Evolutionary conservation across 805 yeast genomes (phyloP), one percentile per base, ranked within the genome.

Genomic region (Kodamaea restingae): DNA sequence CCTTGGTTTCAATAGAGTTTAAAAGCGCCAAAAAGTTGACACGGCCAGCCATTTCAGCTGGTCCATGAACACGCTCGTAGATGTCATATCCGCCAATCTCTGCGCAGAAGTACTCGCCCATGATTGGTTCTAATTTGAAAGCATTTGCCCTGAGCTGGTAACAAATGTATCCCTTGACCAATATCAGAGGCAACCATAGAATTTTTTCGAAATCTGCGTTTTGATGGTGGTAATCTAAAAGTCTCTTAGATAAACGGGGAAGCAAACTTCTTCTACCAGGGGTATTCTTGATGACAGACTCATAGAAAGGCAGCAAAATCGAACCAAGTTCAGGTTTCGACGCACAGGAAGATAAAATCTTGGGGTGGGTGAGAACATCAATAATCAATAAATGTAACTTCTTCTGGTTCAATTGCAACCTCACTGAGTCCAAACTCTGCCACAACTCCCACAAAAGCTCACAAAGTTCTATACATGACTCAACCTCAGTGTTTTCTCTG

Each of bases 211-310:
- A 75, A 2, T 45, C 44, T 0, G 43, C 48, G 1, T 55, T 42
- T 37, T 60, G 48, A 0, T 46, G 32, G 49, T 78, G 79, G 47
- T 67, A 80, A 4, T 55, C 48, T 4, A 70, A 63, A 3, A 88
- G 47, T 4, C 64, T 53, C 18, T 56, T 56, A 7, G 84, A 67
- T 8, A 88, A 54, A 1, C 70, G 49, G 0, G 95, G 90, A 17
- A 87, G 58, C 6, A 88, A 60, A 2, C 84, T 71, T 47, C 95
- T 76, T 57, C 95, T 73, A 0, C 85, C 80, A 39, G 54, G 68
- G 0, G 86, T 62, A 33, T 73, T 70, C 1, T 51, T 47, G 20
- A 81, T 61, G 2, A 81, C 65, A 1, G 75, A 69, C 3, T 41
- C 26, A 2, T 76, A 67, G 38, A 77, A 66, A 14, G 41, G 38